phyloP scores from a whole-genome alignment of 768 basidiomycete genomes.

The Leccinum variicolor region DNA sequence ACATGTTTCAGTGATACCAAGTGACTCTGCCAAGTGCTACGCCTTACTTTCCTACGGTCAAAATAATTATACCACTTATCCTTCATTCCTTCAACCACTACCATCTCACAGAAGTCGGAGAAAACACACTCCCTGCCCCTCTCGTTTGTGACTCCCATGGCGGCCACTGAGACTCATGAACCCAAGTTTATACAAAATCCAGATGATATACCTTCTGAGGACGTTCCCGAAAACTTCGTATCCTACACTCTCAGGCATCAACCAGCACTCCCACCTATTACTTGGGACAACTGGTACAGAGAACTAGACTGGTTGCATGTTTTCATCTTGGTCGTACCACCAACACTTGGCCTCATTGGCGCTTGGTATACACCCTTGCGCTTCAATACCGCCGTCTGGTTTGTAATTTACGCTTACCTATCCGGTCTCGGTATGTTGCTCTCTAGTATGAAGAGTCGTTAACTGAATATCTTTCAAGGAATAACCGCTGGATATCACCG shows the following conservation, averaged over 20 bases:
- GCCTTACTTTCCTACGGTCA: too few species aligned
- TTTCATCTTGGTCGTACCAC: constrained; percentile 4
- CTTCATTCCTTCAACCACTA: neutral
- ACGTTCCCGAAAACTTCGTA: constrained; percentile 8
- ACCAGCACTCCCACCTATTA: constrained; percentile 5
- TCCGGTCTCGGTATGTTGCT: constrained; percentile 68
- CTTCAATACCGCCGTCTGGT: constrained; percentile 1
- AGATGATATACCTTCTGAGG: constrained; percentile 3
- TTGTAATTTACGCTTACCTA: constrained; percentile 46
- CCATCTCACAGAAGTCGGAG: neutral
- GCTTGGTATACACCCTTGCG: constrained; percentile 1
- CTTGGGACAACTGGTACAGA: constrained; percentile 13
- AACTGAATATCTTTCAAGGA: constrained; percentile 34
- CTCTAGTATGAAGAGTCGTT: neutral
- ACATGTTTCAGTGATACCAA: too few species aligned
- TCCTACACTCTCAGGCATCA: constrained; percentile 10
- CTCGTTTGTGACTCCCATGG: neutral
- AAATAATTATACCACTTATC: too few species aligned
- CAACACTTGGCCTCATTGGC: constrained; percentile 1
- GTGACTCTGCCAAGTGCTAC: too few species aligned
- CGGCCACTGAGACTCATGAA: neutral
- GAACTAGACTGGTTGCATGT: constrained; percentile 8
- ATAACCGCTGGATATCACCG: constrained; percentile 93
- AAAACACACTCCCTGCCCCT: too few species aligned
- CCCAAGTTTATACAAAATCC: constrained; percentile 2